phyloP scores from a whole-genome alignment of 176 grass and related monocot genomes.

The Ensete ventricosum region DNA sequence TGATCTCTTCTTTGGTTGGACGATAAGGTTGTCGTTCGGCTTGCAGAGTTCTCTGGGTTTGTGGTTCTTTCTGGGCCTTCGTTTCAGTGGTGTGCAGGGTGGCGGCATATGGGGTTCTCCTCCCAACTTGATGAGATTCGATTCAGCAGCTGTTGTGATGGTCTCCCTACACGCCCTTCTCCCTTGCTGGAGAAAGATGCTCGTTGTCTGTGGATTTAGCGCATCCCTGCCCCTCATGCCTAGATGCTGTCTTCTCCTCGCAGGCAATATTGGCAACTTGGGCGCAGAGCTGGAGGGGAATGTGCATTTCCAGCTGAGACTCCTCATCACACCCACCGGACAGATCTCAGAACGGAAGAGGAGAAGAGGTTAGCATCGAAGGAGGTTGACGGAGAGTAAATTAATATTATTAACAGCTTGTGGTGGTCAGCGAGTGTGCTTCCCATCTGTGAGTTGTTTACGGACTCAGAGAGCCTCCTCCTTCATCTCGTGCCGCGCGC shows the following conservation, averaged over 20 bases:
- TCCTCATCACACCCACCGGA: neutral
- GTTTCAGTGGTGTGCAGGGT: neutral
- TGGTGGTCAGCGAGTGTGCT: slow-evolving; percentile 1
- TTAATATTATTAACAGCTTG: neutral
- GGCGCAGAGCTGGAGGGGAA: slow-evolving; percentile 5
- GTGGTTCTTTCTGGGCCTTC: neutral
- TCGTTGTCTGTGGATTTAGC: slow-evolving; percentile 3
- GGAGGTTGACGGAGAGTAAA: neutral
- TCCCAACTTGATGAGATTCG: slow-evolving; percentile 12
- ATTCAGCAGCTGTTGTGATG: neutral
- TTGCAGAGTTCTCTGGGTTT: neutral
- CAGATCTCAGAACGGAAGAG: neutral
- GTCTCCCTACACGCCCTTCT: slow-evolving; percentile 7
- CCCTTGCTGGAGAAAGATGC: slow-evolving; percentile 13
- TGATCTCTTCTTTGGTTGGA: neutral
- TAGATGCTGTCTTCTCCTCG: slow-evolving; percentile 3
- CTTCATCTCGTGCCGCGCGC: neutral
- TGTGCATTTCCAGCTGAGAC: neutral
- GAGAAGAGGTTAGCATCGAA: neutral
- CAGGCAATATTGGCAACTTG: slow-evolving; percentile 5
- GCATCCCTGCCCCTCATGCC: neutral
- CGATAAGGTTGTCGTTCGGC: neutral
- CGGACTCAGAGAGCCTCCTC: neutral
- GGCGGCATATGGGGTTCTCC: neutral
- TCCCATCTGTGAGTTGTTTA: slow-evolving; percentile 2